Evolutionary conservation across 2,329 filamentous ascomycete species (phyloP).

Genomic region (Phaeosphaeria sp.): DNA sequence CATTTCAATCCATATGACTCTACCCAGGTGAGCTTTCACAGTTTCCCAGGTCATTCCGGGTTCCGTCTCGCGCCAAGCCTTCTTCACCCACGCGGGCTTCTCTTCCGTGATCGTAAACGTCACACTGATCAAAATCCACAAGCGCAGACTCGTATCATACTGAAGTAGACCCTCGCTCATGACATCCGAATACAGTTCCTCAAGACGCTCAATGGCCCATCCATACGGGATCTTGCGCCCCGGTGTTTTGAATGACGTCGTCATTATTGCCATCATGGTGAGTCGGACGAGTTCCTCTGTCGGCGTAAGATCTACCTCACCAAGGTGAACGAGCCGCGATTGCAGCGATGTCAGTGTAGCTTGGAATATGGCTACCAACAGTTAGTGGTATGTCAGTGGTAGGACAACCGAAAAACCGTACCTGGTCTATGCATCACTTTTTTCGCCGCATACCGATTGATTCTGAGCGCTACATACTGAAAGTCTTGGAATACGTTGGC

Average conservation of each 20-base stretch:
- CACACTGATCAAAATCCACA: background rate
- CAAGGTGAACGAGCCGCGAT: slow-evolving; percentile 17
- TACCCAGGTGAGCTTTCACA: background rate
- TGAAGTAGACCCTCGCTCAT: background rate
- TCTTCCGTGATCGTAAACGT: background rate
- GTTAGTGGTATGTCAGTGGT: too few relatives aligned
- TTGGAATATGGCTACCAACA: slow-evolving; percentile 17
- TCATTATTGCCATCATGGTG: slow-evolving; percentile 13
- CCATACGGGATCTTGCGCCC: slow-evolving; percentile 8
- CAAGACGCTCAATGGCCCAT: slow-evolving; percentile 9
- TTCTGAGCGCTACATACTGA: slow-evolving; percentile 8
- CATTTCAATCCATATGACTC: slow-evolving; percentile 35
- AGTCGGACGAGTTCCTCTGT: slow-evolving; percentile 10
- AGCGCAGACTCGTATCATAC: slow-evolving; percentile 41
- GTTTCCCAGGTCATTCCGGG: background rate
- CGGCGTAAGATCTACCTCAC: background rate
- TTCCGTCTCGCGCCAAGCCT: background rate
- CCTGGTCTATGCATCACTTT: background rate
- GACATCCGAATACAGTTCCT: background rate
- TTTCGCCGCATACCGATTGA: slow-evolving; percentile 11
- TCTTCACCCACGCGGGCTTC: background rate
- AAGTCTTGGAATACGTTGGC: slow-evolving; percentile 15
- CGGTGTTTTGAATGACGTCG: slow-evolving; percentile 18
- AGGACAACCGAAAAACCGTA: too few relatives aligned
- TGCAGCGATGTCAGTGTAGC: slow-evolving; percentile 15